phyloP scores from a whole-genome alignment of 2,329 filamentous ascomycete genomes.

The Aspergillus sergii region DNA sequence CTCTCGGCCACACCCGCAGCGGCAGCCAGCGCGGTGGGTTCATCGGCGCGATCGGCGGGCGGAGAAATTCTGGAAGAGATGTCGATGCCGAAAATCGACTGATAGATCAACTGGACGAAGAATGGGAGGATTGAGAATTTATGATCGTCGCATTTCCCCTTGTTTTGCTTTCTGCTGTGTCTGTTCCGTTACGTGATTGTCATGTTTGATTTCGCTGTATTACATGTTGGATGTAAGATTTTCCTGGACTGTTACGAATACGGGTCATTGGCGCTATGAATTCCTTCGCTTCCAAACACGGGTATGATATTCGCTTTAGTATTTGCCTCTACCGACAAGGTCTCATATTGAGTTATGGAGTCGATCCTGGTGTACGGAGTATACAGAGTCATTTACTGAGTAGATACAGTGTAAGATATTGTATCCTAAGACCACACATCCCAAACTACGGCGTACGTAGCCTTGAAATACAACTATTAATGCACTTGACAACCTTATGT shows the following conservation, averaged over 20 bases:
- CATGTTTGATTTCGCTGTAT: background rate
- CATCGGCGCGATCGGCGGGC: slow-evolving; percentile 40
- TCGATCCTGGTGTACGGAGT: background rate
- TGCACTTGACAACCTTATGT: no score
- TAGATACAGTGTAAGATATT: background rate
- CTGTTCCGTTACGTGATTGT: background rate
- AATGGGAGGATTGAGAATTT: slow-evolving; percentile 75
- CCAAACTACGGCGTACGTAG: no score
- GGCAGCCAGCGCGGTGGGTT: slow-evolving; percentile 32
- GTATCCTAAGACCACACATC: background rate
- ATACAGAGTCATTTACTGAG: background rate
- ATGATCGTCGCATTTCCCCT: background rate
- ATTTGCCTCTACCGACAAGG: background rate
- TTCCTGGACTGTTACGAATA: background rate
- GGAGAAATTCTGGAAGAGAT: slow-evolving; percentile 26
- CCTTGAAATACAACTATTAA: no score
- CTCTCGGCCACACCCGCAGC: slow-evolving; percentile 38
- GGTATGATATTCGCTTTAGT: background rate
- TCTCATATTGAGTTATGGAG: background rate
- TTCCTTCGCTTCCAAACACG: background rate
- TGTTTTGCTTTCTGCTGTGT: background rate
- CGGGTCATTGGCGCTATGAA: background rate
- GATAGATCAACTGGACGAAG: slow-evolving; percentile 94
- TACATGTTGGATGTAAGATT: background rate
- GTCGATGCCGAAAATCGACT: slow-evolving; percentile 87